Base-by-base conservation (phyloP, 2,329 filamentous ascomycete genomes). In the Fusarium miscanthi region DNA sequence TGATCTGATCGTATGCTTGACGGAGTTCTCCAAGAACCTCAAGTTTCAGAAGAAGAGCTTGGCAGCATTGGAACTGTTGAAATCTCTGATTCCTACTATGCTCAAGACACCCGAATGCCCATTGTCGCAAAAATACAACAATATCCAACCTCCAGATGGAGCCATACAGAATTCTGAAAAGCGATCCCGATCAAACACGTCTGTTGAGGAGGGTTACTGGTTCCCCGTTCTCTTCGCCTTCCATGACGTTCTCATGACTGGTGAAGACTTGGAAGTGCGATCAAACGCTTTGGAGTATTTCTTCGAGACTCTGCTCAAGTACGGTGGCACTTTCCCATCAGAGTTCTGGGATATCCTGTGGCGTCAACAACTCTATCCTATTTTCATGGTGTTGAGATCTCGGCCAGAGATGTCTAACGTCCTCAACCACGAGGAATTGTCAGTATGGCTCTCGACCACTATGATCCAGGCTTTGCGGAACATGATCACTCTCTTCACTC, bases 341-440 rank as follows among this genome's bases (percentile, higher is more conserved):
- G 94, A 97, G 59, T 99, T 99, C 80, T 99, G 96, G 96, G 96
- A 99, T 81, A 97, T 96, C 23, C 88, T 99, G 1, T 99, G 96
- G 95, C 90, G 95, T 54, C 96, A 99, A 80, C 89, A 99, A 66
- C 88, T 99, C 3, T 98, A 97, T 76, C 97, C 96, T 2, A 99
- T 99, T 75, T 99, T 99, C 84, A 95, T 98, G 88, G 97, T 99
- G 5, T 84, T 99, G 46, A 94, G 97, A 74, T 98, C 96, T 23
- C 94, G 96, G 72, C 97, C 95, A 0, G 96, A 99, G 81, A 97
- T 98, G 92, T 92, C 92, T 31, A 98, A 98, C 78, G 95, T 95
- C 19, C 89, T 95, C 40, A 98, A 95, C 78, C 95, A 98, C 77
- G 97, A 99, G 82, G 96, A 99, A 79, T 87, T 98, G 25, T 98